A percentile compares a stretch with the other conserved stretches of the same genome.
Conservation (phyloP, 2,329 filamentous ascomycete genomes). For the Penicillium sp. region DNA sequence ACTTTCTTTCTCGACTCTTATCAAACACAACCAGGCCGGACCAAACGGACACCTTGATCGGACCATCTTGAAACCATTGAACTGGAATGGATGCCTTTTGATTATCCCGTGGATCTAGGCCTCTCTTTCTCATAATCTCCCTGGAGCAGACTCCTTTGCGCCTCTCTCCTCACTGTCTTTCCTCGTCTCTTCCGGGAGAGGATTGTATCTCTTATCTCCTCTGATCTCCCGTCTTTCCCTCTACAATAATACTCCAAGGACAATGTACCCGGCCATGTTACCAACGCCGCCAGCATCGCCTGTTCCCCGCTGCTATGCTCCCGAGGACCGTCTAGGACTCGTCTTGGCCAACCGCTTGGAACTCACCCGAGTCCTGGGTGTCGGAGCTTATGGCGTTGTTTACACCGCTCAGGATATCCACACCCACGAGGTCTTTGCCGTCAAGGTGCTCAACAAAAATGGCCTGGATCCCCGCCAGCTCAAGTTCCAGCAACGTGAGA, state of each 20-base stretch:
- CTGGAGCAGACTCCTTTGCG: slow-evolving; percentile 17
- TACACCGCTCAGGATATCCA: slow-evolving; percentile 84
- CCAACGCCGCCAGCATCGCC: slow-evolving; percentile 47
- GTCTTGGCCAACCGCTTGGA: slow-evolving; percentile 78
- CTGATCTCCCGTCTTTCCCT: neutral
- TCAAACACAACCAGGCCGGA: slow-evolving; percentile 10
- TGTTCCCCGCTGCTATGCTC: slow-evolving; percentile 54
- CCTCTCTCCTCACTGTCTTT: slow-evolving; percentile 16
- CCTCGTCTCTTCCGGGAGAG: slow-evolving; percentile 2
- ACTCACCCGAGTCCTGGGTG: slow-evolving; percentile 79
- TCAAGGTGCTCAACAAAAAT: slow-evolving; percentile 93
- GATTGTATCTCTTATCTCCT: slow-evolving; percentile 1
- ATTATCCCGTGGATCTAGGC: slow-evolving; percentile 14
- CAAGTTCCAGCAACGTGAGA: slow-evolving; percentile 89
- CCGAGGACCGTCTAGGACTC: slow-evolving; percentile 82
- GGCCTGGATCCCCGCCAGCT: slow-evolving; percentile 84
- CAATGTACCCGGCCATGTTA: slow-evolving; percentile 46
- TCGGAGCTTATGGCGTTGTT: slow-evolving; percentile 94
- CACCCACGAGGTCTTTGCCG: slow-evolving; percentile 78
- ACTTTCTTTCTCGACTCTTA: slow-evolving; percentile 12
- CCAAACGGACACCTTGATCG: slow-evolving; percentile 6
- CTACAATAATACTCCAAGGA: slow-evolving; percentile 1
- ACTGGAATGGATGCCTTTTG: slow-evolving; percentile 25
- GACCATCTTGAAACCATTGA: slow-evolving; percentile 6
- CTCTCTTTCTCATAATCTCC: slow-evolving; percentile 10